These are phyloP conservation scores for Tetrahymena elliotti DNA, from an alignment of 73 alveolate genomes.

Conservation along the genomic window DNA sequence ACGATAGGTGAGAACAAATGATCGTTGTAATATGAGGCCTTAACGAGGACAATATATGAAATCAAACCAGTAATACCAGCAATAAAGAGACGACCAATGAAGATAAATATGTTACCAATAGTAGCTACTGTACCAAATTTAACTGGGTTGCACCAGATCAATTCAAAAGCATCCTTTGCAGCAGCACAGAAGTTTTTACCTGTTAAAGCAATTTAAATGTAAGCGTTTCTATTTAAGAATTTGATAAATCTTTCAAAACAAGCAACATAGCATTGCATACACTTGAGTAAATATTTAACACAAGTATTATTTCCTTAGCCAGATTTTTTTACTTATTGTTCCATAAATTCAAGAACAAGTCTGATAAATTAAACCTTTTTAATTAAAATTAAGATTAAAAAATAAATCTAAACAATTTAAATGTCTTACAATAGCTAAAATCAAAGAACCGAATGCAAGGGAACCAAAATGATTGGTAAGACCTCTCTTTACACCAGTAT, in stretches of 20 bases:
- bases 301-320: slow-evolving; percentile 27
- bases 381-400: slow-evolving; percentile 20
- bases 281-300: slow-evolving; percentile 53
- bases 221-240: slow-evolving; percentile 86
- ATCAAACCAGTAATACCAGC: slow-evolving; percentile 61
- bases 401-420: slow-evolving; percentile 27
- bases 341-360: slow-evolving; percentile 38
- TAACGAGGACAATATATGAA: slow-evolving; percentile 72
- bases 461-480: slow-evolving; percentile 75
- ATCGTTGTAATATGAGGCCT: slow-evolving; percentile 45
- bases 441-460: slow-evolving; percentile 66
- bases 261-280: slow-evolving; percentile 75
- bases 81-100: slow-evolving; percentile 79
- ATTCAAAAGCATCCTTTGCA: slow-evolving; percentile 82
- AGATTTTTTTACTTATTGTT: slow-evolving; percentile 31
- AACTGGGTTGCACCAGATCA: slow-evolving; percentile 80
- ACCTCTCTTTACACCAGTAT: slow-evolving; percentile 39
- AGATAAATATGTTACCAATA: slow-evolving; percentile 82
- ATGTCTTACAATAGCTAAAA: slow-evolving; percentile 47
- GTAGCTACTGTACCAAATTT: slow-evolving; percentile 72
- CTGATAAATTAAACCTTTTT: slow-evolving; percentile 42
- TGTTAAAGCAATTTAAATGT: slow-evolving; percentile 85
- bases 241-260: slow-evolving; percentile 80
- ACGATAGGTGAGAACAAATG: slow-evolving; percentile 73
- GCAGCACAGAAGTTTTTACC: slow-evolving; percentile 86